A percentile compares a stretch with the other conserved stretches of the same genome.
Evolutionary conservation across 441 rosid species (phyloP).

Genomic region (Sinapis alba): DNA sequence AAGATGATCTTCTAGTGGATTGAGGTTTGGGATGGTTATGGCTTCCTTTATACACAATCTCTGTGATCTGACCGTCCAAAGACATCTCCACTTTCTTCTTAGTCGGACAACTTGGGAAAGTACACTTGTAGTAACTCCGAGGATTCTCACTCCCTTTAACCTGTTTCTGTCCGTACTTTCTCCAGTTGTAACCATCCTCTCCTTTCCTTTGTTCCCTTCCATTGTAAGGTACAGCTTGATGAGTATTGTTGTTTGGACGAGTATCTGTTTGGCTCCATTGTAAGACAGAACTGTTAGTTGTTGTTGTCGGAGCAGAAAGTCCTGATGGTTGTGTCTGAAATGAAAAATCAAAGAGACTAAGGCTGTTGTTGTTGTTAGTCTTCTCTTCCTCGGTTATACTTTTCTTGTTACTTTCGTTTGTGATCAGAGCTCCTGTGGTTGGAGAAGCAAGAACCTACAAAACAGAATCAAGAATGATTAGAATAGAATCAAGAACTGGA

Average conservation of each 20-base stretch:
- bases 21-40: conserved; percentile 77
- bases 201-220: conserved; percentile 49
- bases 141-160: conserved; percentile 82
- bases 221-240: conserved; percentile 29
- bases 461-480: background rate
- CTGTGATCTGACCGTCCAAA: conserved; percentile 70
- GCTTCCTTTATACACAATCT: conserved; percentile 67
- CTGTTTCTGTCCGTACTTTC: conserved; percentile 76
- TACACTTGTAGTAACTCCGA: conserved; percentile 78
- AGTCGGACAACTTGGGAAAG: conserved; percentile 59
- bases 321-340: conserved; percentile 46
- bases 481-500: background rate
- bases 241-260: conserved; percentile 24
- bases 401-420: conserved; percentile 24
- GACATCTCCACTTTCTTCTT: conserved; percentile 76
- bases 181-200: conserved; percentile 81
- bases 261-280: conserved; percentile 37
- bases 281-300: conserved; percentile 37
- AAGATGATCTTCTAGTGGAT: conserved; percentile 56
- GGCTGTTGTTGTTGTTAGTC: conserved; percentile 31
- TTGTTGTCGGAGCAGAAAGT: conserved; percentile 36
- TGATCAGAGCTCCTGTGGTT: conserved; percentile 51
- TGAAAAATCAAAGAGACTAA: conserved; percentile 51
- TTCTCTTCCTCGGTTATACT: conserved; percentile 28
- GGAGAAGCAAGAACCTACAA: conserved; percentile 58